These are phyloP conservation scores for Malbranchea cinnamomea DNA, from an alignment of 2,329 filamentous ascomycete species.

Conservation along the genomic window DNA sequence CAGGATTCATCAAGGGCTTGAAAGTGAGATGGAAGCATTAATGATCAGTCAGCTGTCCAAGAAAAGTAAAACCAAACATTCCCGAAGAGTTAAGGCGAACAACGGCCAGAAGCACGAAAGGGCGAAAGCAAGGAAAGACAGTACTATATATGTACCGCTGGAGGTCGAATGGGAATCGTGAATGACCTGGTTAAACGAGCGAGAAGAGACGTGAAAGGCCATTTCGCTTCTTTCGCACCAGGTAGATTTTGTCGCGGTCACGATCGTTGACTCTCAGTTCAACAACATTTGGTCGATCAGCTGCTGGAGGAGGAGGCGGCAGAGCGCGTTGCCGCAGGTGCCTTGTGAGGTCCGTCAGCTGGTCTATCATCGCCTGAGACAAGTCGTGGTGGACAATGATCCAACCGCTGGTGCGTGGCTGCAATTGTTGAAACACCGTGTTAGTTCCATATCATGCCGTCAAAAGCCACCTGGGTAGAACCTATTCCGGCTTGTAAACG, in stretches of 20 bases:
- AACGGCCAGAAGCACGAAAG: background rate
- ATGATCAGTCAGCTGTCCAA: no score
- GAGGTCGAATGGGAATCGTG: no score
- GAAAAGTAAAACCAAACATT: constrained; percentile 3
- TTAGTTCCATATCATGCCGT: no score
- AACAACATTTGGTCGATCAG: constrained; percentile 12
- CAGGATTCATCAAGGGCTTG: no score
- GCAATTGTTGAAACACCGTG: constrained; percentile 15
- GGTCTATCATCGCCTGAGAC: constrained; percentile 53
- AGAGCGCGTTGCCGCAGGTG: constrained; percentile 42
- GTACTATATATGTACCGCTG: no score
- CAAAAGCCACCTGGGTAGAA: no score
- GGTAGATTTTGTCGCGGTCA: constrained; percentile 30
- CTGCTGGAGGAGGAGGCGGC: constrained; percentile 19
- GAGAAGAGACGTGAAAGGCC: constrained; percentile 12
- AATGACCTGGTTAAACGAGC: no score
- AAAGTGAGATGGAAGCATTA: no score
- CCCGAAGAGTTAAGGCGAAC: no score
- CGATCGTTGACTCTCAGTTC: constrained; percentile 28
- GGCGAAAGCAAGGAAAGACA: background rate
- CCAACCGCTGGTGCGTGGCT: constrained; percentile 46
- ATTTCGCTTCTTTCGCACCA: constrained; percentile 32
- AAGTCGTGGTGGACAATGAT: constrained; percentile 62
- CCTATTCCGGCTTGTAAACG: no score
- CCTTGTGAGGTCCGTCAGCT: constrained; percentile 53